phyloP scores from a whole-genome alignment of 108 stramenopile species.

The Nannochloropsis oceanica region DNA sequence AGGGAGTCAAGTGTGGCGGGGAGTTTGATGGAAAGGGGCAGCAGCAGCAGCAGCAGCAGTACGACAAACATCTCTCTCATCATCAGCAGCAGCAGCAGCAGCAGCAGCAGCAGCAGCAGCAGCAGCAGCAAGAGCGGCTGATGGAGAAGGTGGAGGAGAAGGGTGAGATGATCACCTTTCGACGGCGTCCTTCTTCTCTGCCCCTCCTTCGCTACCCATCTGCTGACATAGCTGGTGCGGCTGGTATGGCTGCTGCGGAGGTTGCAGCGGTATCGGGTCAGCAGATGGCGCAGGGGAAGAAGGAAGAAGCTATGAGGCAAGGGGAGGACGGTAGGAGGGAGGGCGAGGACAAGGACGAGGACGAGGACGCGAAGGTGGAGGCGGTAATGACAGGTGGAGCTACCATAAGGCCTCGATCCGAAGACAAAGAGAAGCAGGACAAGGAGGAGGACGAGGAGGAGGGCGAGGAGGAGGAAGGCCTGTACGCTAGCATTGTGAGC shows the following conservation, averaged over 20 bases:
- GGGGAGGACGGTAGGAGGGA: neutral
- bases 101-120: neutral
- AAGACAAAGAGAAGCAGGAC: neutral
- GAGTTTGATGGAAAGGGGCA: neutral
- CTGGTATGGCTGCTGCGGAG: neutral
- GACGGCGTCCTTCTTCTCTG: neutral
- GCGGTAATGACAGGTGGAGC: too few species aligned
- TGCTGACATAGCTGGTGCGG: neutral
- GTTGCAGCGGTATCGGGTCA: neutral
- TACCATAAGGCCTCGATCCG: neutral
- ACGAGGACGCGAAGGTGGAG: neutral
- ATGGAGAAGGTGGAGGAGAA: neutral
- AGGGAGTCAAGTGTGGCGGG: too few species aligned
- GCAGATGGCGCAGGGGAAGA: neutral
- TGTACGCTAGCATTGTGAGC: too few species aligned
- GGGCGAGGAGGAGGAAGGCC: neutral
- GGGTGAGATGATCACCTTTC: too few species aligned
- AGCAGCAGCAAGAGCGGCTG: neutral
- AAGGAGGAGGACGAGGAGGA: neutral
- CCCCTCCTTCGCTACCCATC: neutral
- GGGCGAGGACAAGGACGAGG: too few species aligned
- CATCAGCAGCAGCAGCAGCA: neutral
- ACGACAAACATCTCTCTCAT: neutral
- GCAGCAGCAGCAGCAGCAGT: neutral
- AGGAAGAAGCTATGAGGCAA: neutral